Evolutionary conservation across 2,329 filamentous ascomycete genomes (phyloP).

Genomic region (Dissoconium aciculare): DNA sequence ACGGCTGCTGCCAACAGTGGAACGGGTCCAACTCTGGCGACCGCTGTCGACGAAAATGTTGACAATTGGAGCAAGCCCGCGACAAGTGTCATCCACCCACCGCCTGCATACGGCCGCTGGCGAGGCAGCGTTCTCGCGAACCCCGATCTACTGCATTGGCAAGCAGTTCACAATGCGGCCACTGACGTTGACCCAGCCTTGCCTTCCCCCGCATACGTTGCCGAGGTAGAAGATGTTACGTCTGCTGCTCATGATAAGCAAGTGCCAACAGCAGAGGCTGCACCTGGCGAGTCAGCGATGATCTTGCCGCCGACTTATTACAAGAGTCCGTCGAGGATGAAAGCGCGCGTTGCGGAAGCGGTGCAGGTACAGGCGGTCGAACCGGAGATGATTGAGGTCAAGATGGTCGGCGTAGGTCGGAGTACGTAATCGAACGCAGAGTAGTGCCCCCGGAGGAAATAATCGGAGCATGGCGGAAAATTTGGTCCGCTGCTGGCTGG

Average conservation of each 20-base stretch:
- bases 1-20: too few species aligned
- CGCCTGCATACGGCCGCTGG: slow-evolving; percentile 78
- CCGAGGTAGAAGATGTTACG: slow-evolving; percentile 20
- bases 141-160: slow-evolving; percentile 69
- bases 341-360: slow-evolving; percentile 13
- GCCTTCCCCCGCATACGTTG: slow-evolving; percentile 21
- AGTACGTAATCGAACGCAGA: too few species aligned
- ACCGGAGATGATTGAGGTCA: slow-evolving; percentile 20
- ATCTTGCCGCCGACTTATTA: slow-evolving; percentile 18
- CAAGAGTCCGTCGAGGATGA: slow-evolving; percentile 15
- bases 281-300: too few species aligned
- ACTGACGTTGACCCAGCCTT: slow-evolving; percentile 13
- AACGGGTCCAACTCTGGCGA: too few species aligned
- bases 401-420: too few species aligned
- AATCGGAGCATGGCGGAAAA: too few species aligned
- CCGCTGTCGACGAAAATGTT: too few species aligned
- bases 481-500: too few species aligned
- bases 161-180: slow-evolving; percentile 13
- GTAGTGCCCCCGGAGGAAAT: too few species aligned
- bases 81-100: too few species aligned
- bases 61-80: too few species aligned
- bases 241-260: slow-evolving; percentile 8
- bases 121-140: slow-evolving; percentile 70
- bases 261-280: too few species aligned
- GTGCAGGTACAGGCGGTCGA: slow-evolving; percentile 9